A percentile compares a stretch with the other conserved stretches of the same genome.
phyloP scores from a whole-genome alignment of 2,329 filamentous ascomycete species.

The Diplocarpon rosae region DNA sequence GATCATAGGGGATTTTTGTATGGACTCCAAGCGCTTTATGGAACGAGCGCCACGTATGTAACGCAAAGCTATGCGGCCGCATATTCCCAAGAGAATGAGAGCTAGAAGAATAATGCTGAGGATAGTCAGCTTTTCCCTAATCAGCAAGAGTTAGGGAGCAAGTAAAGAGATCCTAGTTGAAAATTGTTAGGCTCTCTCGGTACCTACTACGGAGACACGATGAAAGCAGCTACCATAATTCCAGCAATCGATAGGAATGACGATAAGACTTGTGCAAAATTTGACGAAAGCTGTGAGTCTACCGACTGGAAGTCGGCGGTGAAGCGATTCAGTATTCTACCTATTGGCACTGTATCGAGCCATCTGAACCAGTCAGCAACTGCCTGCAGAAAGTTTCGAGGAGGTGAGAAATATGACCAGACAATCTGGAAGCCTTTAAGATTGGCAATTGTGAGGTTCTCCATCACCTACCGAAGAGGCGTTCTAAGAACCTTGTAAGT shows the following conservation, averaged over 20 bases:
- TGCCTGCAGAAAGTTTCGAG: no score
- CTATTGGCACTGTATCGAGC: conserved; percentile 70
- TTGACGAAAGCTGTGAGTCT: conserved; percentile 54
- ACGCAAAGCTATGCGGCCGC: conserved; percentile 7
- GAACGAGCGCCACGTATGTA: conserved; percentile 61
- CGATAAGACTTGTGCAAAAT: conserved; percentile 46
- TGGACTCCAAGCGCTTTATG: conserved; percentile 65
- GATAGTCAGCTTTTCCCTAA: no score
- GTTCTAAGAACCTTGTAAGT: conserved; percentile 56
- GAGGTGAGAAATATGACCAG: no score
- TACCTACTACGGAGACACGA: conserved; percentile 47
- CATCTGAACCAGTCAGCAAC: conserved; percentile 35
- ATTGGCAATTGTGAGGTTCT: no score
- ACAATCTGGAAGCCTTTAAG: no score
- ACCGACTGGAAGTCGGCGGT: conserved; percentile 66
- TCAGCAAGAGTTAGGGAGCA: no score
- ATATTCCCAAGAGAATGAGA: conserved; percentile 38
- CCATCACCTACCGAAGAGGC: conserved; percentile 34
- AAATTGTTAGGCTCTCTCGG: no score
- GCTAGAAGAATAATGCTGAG: conserved; percentile 48
- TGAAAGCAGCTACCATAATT: conserved; percentile 53
- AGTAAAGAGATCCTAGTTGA: no score
- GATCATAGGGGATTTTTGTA: conserved; percentile 64
- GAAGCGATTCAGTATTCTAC: conserved; percentile 67
- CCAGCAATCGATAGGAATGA: conserved; percentile 50